Base-by-base conservation (phyloP, 495 filamentous ascomycete species). In the Talaromyces ruber region DNA sequence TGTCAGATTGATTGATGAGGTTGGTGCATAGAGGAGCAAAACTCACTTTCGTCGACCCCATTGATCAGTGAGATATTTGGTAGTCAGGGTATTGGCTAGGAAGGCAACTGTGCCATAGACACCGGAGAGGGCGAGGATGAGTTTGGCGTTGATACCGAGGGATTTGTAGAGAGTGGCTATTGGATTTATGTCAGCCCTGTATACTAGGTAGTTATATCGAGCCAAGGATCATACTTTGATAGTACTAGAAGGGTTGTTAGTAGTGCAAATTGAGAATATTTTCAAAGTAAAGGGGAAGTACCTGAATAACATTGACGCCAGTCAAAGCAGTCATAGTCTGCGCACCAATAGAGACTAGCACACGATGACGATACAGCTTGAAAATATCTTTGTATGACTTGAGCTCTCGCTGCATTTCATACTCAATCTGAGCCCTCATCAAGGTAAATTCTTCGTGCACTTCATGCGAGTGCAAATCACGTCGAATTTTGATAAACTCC, bases 301-400 rank as follows among this genome's bases (percentile, higher is more conserved):
- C 74, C 69, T 77, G 76, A 52, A 83, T 82, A 29, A 83, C 81
- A 65, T 84, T 84, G 47, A 83, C 75, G 45, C 83, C 83, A 21
- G 82, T 84, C 45, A 84, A 64, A 69, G 72, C 76, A 4, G 81
- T 84, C 78, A 84, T 83, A 3, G 81, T 83, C 70, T 86, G 83
- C 21, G 82, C 81, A 2, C 77, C 76, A 66, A 86, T 80, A 6
- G 78, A 82, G 65, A 83, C 81, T 51, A 83, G 58, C 11, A 77
- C 80, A 18, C 83, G 73, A 56, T 76, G 79, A 25, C 79, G 70
- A 62, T 80, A 86, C 22, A 84, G 43, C 53, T 65, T 73, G 50
- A 81, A 84, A 52, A 84, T 79, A 65, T 84, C 83, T 30, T 66
- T 66, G 52, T 77, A 81, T 18, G 81, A 78, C 25, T 70, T 80